Base-by-base conservation (phyloP, 768 basidiomycete genomes). In the Russula brevipes region DNA sequence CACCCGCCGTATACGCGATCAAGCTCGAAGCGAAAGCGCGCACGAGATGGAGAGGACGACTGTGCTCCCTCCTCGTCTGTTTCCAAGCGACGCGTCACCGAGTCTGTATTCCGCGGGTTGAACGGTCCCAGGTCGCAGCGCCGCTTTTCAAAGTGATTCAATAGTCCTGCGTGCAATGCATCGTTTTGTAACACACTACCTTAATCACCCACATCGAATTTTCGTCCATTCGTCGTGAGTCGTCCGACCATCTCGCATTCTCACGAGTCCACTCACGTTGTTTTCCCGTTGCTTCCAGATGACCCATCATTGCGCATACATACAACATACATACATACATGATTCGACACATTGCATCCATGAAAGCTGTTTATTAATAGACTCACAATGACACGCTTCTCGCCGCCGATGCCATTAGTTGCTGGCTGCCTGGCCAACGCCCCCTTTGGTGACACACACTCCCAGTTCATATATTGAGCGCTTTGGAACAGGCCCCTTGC, bases 1-100 rank as follows among this genome's bases (percentile, higher is more conserved):
- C 82, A 82, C 66, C 84, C 87, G 7, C 87, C 86, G 0, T 87
- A 87, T 76, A 85, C 76, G n/a, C 74, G 73, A 67, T 73, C 80
- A 70, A 74, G 64, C 56, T 57, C 75, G 4, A 86, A 86, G 68
- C 82, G 85, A 53, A 85, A 84, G 68, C 82, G 82, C 39, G 16
- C 54, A 55, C 47, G 58, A 35, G 63, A 57, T 39, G 59, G 19
- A 14, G 53, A 56, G 36, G 66, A 66, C 7, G 63, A 64, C 50
- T 35, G 14, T 4, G 16, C 45, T 31, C 0, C 39, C 17, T 2
- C 52, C 0, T 55, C 63, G 24, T 44, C 47, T 17, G 33, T 54
- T 38, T 55, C 58, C 16, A 64, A 64, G 36, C 63, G 63, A 44
- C 63, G 63, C 19, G 54, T 42, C 41, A 64, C 54, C 9, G 53